These are phyloP conservation scores for Moricandia arvensis DNA, from an alignment of 345 rosid species.

Conservation along the genomic window DNA sequence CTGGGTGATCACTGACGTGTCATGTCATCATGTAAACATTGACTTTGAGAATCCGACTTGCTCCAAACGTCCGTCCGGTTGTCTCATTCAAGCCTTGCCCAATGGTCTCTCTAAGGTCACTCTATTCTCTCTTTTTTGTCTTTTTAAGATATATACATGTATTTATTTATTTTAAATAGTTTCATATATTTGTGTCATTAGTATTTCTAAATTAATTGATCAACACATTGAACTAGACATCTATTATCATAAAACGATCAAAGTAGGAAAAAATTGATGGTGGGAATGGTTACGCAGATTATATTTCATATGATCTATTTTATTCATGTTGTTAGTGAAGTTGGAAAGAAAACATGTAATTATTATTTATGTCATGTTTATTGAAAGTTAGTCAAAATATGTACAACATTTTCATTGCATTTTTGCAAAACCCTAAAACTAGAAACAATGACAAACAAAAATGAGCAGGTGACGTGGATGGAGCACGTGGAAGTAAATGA, in stretches of 20 bases:
- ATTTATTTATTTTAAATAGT: not conserved
- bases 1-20: conserved; percentile 71
- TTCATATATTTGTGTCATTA: not conserved
- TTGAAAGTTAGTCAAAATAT: not conserved
- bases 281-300: not conserved
- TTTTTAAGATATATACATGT: not conserved
- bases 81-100: conserved; percentile 64
- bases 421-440: not conserved
- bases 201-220: not conserved
- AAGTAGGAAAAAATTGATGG: not conserved
- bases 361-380: not conserved
- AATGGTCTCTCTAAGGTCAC: conserved; percentile 57
- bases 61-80: conserved; percentile 85
- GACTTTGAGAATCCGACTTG: conserved; percentile 16
- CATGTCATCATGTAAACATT: conserved; percentile 40
- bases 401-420: not conserved
- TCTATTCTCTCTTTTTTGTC: not conserved
- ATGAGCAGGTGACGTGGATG: conserved; percentile 72
- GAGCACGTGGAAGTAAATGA: conserved; percentile 78
- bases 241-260: not conserved
- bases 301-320: not conserved
- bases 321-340: not conserved
- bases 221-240: not conserved
- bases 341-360: not conserved
- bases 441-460: not conserved